Base-by-base conservation (phyloP, 2,329 filamentous ascomycete genomes). In the Aspergillus brasiliensis region DNA sequence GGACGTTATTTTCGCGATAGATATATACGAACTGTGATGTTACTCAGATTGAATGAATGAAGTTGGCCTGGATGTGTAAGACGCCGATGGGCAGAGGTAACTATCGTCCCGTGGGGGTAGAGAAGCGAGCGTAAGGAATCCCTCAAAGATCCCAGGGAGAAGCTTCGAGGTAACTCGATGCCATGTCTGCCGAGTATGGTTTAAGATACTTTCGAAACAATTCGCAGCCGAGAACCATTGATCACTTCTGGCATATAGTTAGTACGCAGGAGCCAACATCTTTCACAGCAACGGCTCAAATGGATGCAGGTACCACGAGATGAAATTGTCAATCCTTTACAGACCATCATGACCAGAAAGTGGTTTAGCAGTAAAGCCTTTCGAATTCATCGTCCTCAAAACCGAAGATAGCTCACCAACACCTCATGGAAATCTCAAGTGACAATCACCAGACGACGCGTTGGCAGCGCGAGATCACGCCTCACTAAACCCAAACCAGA, bases 61-160 rank as follows among this genome's bases (percentile, higher is more conserved):
- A 8, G 15, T 48, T 17, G 15, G 10, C 8, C 8, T 21, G 5
- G 13, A 17, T 31, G 23, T 15, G n/a, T 15, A 8, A 10, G 8
- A 19, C 8, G 3, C 8, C 5, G 51, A 15, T 34, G 13, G 11
- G 15, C 31, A 5, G 31, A 8, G 13, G 8, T 37, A 10, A n/a
- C 34, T n/a, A n/a, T n/a, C n/a, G n/a, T n/a, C n/a, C n/a, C n/a
- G n/a, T n/a, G n/a, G n/a, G n/a, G n/a, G n/a, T n/a, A n/a, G n/a
- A n/a, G n/a, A n/a, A 57, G 88, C 86, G 70, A 95, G 95, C 11
- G 82, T 79, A 10, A 96, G 78, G 15, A 96, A 84, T 0, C 86
- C 75, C 1, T 81, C 80, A 64, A 96, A 94, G 1, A 94, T 90
- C 17, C 90, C 88, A 62, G 96, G 89, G 0, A 97, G 78, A 0